Conservation (phyloP, 2,329 filamentous ascomycete species). For the Dothistroma pini region DNA sequence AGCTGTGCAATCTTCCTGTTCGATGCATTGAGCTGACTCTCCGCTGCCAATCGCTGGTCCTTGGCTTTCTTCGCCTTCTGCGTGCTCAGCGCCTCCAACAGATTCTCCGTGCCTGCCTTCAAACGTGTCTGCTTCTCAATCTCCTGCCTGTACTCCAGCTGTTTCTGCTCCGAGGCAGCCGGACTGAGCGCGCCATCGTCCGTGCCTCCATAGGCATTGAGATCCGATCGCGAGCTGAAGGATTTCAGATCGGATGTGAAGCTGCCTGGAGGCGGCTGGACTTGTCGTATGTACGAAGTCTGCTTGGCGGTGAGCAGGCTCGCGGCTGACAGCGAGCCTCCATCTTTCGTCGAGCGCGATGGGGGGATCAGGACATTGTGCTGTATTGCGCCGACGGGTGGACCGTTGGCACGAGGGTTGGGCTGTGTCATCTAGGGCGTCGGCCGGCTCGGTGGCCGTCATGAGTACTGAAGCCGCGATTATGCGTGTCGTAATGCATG, state of each 20-base stretch:
- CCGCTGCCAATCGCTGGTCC: slow-evolving; percentile 53
- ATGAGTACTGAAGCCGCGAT: slow-evolving; percentile 17
- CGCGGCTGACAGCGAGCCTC: slow-evolving; percentile 52
- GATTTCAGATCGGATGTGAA: slow-evolving; percentile 86
- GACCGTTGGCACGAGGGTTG: slow-evolving; percentile 30
- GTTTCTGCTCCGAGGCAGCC: slow-evolving; percentile 64
- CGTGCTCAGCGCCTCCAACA: slow-evolving; percentile 87
- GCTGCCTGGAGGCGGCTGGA: slow-evolving; percentile 67
- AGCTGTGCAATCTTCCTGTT: slow-evolving; percentile 66
- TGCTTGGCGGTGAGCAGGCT: slow-evolving; percentile 54
- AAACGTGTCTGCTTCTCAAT: slow-evolving; percentile 97
- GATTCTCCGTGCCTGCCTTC: slow-evolving; percentile 94
- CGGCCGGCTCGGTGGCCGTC: slow-evolving; percentile 20
- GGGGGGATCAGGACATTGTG: slow-evolving; percentile 41
- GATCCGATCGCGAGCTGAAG: slow-evolving; percentile 61
- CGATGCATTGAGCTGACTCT: slow-evolving; percentile 85
- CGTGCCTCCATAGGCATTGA: slow-evolving; percentile 50
- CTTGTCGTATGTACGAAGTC: slow-evolving; percentile 63
- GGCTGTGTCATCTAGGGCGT: slow-evolving; percentile 27
- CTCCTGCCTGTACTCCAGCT: slow-evolving; percentile 73
- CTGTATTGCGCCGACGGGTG: slow-evolving; percentile 27
- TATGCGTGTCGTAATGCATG: slow-evolving; percentile 23
- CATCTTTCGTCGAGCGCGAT: slow-evolving; percentile 47
- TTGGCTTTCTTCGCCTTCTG: slow-evolving; percentile 97
- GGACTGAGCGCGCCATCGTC: slow-evolving; percentile 58